phyloP scores from a whole-genome alignment of 768 basidiomycete species.

The Strobilomyces dryophilus region DNA sequence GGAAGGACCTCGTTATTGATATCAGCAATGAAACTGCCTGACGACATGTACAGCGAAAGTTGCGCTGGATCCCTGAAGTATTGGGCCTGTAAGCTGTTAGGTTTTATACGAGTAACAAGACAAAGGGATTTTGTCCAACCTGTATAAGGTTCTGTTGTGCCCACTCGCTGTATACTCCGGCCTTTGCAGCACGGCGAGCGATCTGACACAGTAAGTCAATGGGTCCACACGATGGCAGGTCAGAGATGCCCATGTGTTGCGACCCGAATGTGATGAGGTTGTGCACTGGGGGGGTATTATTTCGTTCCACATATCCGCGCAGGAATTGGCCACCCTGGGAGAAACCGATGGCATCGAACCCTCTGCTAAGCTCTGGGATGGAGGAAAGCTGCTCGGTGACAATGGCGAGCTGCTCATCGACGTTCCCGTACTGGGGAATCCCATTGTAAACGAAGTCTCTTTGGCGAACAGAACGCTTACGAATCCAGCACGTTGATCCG shows the following conservation, averaged over 20 bases:
- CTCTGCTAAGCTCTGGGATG: constrained; percentile 59
- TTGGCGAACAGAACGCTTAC: constrained; percentile 44
- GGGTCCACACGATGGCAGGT: constrained; percentile 60
- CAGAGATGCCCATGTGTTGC: constrained; percentile 83
- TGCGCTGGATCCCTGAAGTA: constrained; percentile 76
- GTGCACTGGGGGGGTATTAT: constrained; percentile 67
- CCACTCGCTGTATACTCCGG: constrained; percentile 70
- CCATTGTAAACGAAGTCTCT: constrained; percentile 2
- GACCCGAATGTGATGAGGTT: constrained; percentile 87
- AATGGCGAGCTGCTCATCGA: constrained; percentile 61
- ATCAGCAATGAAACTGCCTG: constrained; percentile 63
- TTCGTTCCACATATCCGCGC: constrained; percentile 76
- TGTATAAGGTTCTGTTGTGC: constrained; percentile 74
- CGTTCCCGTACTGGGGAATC: constrained; percentile 63
- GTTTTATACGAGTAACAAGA: neutral
- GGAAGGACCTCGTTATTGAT: constrained; percentile 77
- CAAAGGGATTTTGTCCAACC: constrained; percentile 34
- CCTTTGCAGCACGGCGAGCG: constrained; percentile 55
- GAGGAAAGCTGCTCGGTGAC: constrained; percentile 62
- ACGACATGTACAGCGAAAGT: constrained; percentile 51
- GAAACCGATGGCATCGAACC: constrained; percentile 86
- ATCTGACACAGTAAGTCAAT: constrained; percentile 68
- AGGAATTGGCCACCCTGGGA: constrained; percentile 90
- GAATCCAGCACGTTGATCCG: constrained; percentile 66
- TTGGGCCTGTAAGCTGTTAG: constrained; percentile 55